Base-by-base conservation (phyloP, 2,329 filamentous ascomycete species). In the Colletotrichum sansevieriae region DNA sequence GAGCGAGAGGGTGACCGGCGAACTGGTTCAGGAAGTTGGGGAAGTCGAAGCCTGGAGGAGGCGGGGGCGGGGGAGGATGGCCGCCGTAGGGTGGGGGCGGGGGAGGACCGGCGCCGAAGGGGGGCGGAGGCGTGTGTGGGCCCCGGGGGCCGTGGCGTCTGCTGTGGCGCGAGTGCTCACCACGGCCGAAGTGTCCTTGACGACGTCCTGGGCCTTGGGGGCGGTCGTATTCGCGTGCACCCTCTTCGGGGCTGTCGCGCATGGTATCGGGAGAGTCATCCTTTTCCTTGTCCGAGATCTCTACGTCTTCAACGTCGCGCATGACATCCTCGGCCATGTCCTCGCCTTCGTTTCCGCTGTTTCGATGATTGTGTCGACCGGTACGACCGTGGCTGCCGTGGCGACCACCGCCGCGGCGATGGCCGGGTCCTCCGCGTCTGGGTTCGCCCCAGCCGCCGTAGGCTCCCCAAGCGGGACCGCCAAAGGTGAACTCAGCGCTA, bases 1-100 rank as follows among this genome's bases (percentile, higher is more conserved):
- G 80, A 44, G 83, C 79, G 68, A 82, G 76, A 7, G 83, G 83
- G 70, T 85, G 82, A 67, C 72, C 72, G 4, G 78, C 76, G 66
- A 84, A 74, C 33, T 80, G 76, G 37, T 78, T 75, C 75, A 84
- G 78, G 25, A 54, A 71, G 39, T 75, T 76, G 25, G 76, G 71
- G 58, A 84, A 77, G 72, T 83, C 81, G 72, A 82, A 80, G 35
- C 35, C 56, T 4, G 41, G 57, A 15, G 35, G 25, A 3, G 74
- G 71, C 0, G 52, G 33, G 3, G 35, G 54, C 8, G 41, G 57
- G 11, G 33, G 25, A 3, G 74, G 71, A 11, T 39, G 37, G 2
- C 72, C 72, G 25, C 59, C 61, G 54, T 73, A 74, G 9, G 70
- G 33, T 3, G 75, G 70, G 71, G 65, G 49, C 9, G 66, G 70